Evolutionary conservation across 257 asterid genomes (phyloP).

Genomic region (Gentiana dahurica): DNA sequence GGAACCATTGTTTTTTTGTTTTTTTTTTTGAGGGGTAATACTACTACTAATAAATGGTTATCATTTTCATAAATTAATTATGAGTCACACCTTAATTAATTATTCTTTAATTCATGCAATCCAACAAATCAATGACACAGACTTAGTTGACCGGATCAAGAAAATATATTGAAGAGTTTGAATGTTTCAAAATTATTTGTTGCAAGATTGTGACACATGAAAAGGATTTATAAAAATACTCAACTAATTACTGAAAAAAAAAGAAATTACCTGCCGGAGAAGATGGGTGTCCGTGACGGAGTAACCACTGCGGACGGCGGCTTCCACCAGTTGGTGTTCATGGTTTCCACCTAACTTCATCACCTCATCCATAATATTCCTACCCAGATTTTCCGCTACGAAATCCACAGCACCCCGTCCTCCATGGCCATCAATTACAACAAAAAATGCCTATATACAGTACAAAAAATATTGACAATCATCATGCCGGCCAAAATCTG

Average conservation of each 20-base stretch:
- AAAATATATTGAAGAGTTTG: neutral
- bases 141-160: no score
- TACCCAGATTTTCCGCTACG: constrained; percentile 40
- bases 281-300: constrained; percentile 28
- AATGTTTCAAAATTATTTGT: constrained; percentile 2
- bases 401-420: constrained; percentile 38
- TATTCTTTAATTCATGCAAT: no score
- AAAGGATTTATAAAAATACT: no score
- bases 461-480: neutral
- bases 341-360: neutral
- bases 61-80: no score
- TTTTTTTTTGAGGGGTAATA: no score
- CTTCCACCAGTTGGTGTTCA: constrained; percentile 15
- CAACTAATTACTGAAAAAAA: neutral
- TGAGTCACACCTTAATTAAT: no score
- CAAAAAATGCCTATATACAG: constrained; percentile 31
- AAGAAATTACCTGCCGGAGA: constrained; percentile 23
- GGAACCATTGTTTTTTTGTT: no score
- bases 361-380: constrained; percentile 26
- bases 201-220: no score
- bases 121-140: no score
- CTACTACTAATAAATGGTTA: no score
- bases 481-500: neutral
- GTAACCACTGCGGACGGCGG: constrained; percentile 34
- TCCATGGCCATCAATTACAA: constrained; percentile 48